These are phyloP conservation scores for Microcos paniculata DNA, from an alignment of 345 rosid genomes.

Conservation along the genomic window DNA sequence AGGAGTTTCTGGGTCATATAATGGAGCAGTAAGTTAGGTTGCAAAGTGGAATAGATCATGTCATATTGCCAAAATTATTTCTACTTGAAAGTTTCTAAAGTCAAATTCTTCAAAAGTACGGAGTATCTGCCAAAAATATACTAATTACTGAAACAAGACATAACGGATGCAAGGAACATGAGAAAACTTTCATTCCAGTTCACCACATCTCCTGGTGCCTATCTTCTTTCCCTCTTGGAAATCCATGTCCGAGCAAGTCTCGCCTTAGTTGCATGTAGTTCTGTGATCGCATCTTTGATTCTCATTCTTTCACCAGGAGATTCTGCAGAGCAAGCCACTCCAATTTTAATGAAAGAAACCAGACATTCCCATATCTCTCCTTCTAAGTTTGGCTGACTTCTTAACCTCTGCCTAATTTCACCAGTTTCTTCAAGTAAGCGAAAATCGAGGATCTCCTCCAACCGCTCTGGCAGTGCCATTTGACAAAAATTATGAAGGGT, in stretches of 20 bases:
- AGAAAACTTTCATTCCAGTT: too few relatives aligned
- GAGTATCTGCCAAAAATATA: too few relatives aligned
- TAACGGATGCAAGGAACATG: too few relatives aligned
- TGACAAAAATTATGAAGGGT: conserved; percentile 16
- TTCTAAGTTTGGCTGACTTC: background rate
- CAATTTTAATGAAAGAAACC: background rate
- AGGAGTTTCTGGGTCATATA: too few relatives aligned
- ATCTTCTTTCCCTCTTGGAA: background rate
- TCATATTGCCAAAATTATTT: too few relatives aligned
- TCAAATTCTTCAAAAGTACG: too few relatives aligned
- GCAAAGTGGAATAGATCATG: too few relatives aligned
- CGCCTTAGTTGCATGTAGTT: background rate
- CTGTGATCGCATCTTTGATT: background rate
- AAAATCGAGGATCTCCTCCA: conserved; percentile 8
- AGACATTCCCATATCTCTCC: background rate
- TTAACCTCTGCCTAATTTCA: background rate
- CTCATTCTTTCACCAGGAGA: background rate
- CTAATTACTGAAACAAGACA: too few relatives aligned
- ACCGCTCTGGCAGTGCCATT: conserved; percentile 8
- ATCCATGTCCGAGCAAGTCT: background rate
- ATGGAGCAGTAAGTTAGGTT: too few relatives aligned
- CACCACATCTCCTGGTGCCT: too few relatives aligned
- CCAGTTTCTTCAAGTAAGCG: background rate
- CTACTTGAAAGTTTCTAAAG: too few relatives aligned
- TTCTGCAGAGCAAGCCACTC: background rate